Conservation (phyloP, 2,329 filamentous ascomycete genomes). For the Cercospora nicotianae region DNA sequence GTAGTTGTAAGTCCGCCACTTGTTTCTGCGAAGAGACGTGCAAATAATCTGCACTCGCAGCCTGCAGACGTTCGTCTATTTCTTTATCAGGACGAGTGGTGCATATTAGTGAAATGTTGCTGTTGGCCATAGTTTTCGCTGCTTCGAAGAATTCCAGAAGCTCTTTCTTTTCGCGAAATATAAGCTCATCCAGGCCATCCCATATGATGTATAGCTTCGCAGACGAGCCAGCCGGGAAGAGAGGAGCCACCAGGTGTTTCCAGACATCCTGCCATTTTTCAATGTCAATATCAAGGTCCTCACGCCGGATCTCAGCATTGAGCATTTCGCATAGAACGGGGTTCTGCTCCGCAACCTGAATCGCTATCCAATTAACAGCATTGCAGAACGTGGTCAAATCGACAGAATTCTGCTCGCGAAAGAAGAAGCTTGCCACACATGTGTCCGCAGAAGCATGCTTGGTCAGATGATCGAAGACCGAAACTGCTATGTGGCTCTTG, state of each 20-base stretch:
- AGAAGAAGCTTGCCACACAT: constrained; percentile 9
- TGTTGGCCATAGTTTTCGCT: background rate
- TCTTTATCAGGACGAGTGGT: constrained; percentile 4
- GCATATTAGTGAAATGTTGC: constrained; percentile 6
- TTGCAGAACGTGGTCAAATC: constrained; percentile 3
- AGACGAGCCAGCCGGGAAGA: constrained; percentile 1
- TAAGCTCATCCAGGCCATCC: constrained; percentile 11
- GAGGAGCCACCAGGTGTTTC: constrained; percentile 4
- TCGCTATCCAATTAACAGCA: constrained; percentile 7
- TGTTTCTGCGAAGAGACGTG: background rate
- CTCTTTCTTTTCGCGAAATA: background rate
- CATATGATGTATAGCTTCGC: constrained; percentile 9
- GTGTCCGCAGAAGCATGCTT: background rate
- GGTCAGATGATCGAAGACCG: constrained; percentile 3
- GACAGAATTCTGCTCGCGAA: constrained; percentile 7
- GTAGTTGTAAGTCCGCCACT: background rate
- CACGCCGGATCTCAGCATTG: constrained; percentile 9
- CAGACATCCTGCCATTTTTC: constrained; percentile 3
- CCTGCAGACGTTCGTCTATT: background rate
- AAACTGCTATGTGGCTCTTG: constrained; percentile 7
- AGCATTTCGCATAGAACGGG: constrained; percentile 7
- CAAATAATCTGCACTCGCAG: background rate
- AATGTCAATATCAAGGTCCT: constrained; percentile 8
- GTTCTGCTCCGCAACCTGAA: constrained; percentile 6
- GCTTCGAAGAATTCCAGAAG: background rate